These are phyloP conservation scores for Hsuehochloa calcarea DNA, from an alignment of 176 grass and related monocot species.

Conservation along the genomic window DNA sequence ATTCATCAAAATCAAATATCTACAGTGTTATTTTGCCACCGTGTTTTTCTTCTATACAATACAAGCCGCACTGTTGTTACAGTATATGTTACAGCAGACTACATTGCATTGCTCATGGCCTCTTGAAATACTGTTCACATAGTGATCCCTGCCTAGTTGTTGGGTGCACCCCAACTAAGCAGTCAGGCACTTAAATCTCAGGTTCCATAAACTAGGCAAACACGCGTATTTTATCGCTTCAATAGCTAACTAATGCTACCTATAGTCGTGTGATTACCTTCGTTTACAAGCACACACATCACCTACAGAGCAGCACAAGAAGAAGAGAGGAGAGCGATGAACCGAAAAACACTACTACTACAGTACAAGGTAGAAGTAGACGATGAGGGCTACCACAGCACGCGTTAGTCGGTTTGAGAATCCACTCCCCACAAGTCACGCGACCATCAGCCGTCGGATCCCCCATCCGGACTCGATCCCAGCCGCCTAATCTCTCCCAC, in stretches of 20 bases:
- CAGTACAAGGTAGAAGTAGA: background rate
- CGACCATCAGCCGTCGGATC: slow-evolving; percentile 17
- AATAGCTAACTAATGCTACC: background rate
- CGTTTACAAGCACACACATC: background rate
- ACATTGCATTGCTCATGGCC: too few relatives aligned
- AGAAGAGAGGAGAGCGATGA: background rate
- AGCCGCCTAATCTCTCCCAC: slow-evolving; percentile 7
- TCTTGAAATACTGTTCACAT: too few relatives aligned
- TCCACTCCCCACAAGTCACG: background rate
- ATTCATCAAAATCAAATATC: too few relatives aligned
- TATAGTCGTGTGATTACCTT: background rate
- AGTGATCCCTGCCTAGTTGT: too few relatives aligned
- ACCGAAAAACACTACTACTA: background rate
- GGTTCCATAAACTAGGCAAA: background rate
- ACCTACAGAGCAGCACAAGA: background rate
- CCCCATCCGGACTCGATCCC: slow-evolving; percentile 1
- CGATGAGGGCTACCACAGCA: too few relatives aligned
- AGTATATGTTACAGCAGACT: too few relatives aligned
- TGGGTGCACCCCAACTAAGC: background rate
- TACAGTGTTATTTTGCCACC: too few relatives aligned
- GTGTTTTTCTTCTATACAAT: too few relatives aligned
- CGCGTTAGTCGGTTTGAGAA: background rate
- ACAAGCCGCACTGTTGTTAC: too few relatives aligned
- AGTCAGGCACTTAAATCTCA: background rate
- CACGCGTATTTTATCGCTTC: background rate